Evolutionary conservation across 2,329 filamentous ascomycete genomes (phyloP).

Genomic region (Esteya vermicola): DNA sequence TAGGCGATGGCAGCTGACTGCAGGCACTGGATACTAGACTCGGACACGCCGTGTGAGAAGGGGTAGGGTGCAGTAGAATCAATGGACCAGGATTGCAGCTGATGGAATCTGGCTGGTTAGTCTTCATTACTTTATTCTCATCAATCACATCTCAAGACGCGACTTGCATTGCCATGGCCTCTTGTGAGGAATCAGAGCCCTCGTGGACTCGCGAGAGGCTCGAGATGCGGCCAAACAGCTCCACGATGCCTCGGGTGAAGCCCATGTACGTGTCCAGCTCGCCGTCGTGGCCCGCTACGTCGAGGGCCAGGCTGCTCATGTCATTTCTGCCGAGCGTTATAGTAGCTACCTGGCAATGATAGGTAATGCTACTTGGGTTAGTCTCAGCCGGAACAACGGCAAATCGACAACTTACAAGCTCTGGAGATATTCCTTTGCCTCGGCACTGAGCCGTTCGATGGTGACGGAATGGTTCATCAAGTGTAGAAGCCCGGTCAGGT

Average conservation of each 20-base stretch:
- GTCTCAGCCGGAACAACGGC: no score
- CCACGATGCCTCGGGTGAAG: neutral
- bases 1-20: neutral
- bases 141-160: no score
- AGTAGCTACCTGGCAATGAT: neutral
- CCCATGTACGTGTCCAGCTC: constrained; percentile 1
- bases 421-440: neutral
- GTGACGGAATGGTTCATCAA: neutral
- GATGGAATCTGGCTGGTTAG: neutral
- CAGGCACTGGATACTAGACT: neutral
- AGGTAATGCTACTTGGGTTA: constrained; percentile 1
- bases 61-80: neutral
- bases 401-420: neutral
- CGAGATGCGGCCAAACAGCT: neutral
- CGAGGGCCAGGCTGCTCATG: neutral
- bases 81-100: neutral
- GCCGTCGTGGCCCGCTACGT: neutral
- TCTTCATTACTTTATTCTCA: no score
- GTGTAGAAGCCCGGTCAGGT: neutral
- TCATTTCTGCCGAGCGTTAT: neutral
- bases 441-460: neutral
- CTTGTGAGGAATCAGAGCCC: neutral
- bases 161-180: neutral
- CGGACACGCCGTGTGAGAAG: neutral
- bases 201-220: neutral